Base-by-base conservation (phyloP, 768 basidiomycete genomes). In the Podaxis carcinomalis region DNA sequence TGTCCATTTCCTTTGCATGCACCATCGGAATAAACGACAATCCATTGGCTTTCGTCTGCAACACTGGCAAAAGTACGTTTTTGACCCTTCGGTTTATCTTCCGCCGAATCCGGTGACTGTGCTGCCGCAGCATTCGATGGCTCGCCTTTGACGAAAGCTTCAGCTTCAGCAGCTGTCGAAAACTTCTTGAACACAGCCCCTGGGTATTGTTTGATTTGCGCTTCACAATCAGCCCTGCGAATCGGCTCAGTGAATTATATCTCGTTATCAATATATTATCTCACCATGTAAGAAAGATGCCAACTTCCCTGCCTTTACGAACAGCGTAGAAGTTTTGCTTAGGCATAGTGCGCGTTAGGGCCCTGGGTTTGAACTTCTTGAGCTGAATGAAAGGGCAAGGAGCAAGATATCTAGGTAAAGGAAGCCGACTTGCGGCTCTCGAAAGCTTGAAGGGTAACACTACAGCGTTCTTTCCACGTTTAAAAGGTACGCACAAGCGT, bases 1-100 rank as follows among this genome's bases (percentile, higher is more conserved):
- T 85, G 74, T 0, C 95, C 95, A 68, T 98, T 98, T 1, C 87
- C 85, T 67, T 83, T 84, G 64, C 93, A 94, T 5, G 93, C 89
- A 10, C 95, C 95, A 71, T 98, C 95, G 19, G 82, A 88, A 66
- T 92, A 96, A 1, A 94, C 94, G 11, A 89, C 75, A 56, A 78
- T 73, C 65, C 69, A 77, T 35, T 58, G 66, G 5, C 59, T 62
- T 56, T 75, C 75, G 28, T 77, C 75, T 28, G 66, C 63, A 6
- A 75, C 65, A 25, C 66, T 10, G 62, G 10, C 4, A 25, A 55
- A 37, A 11, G 44, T 32, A 19, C 59, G 51, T 35, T 61, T 56
- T 27, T 50, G 56, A 27, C 54, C 54, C 27, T 10, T 25, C 32
- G 32, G 25, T 2, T 39, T 14, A 50, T 58, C 63, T 16, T 47